Conservation (phyloP, 139 green algal genomes). For the Zygnema circumcarinatum region DNA sequence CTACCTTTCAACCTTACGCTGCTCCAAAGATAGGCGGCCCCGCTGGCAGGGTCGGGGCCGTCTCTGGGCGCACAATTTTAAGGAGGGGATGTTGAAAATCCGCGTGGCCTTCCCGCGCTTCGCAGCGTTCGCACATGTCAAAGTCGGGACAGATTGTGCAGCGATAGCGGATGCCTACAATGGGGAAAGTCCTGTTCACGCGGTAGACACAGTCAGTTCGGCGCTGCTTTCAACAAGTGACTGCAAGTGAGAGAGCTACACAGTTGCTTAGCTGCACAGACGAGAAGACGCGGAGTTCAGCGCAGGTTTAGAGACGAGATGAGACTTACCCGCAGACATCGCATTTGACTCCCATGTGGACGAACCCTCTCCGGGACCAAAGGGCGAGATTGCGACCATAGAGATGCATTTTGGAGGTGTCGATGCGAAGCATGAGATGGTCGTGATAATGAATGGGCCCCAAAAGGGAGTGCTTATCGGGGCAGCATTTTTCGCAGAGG, state of each 20-base stretch:
- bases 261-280: no score
- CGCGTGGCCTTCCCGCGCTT: neutral
- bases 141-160: conserved; percentile 11
- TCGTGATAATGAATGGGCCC: neutral
- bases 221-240: no score
- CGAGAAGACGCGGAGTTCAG: no score
- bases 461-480: neutral
- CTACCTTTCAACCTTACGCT: no score
- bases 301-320: no score
- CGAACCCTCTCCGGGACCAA: neutral
- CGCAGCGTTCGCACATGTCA: conserved; percentile 13
- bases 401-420: no score
- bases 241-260: no score
- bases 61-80: no score
- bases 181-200: neutral
- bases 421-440: neutral
- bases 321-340: neutral
- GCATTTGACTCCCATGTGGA: neutral
- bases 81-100: conserved; percentile 7
- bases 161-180: conserved; percentile 21
- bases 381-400: no score
- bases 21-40: conserved; percentile 1
- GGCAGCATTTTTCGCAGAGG: conserved; percentile 19
- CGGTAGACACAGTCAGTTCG: no score
- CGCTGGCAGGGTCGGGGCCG: neutral